Percentiles rank a stretch among this genome's conserved stretches.
Conservation (phyloP, 2,329 filamentous ascomycete genomes). For the Pseudophaeomoniella oleicola region DNA sequence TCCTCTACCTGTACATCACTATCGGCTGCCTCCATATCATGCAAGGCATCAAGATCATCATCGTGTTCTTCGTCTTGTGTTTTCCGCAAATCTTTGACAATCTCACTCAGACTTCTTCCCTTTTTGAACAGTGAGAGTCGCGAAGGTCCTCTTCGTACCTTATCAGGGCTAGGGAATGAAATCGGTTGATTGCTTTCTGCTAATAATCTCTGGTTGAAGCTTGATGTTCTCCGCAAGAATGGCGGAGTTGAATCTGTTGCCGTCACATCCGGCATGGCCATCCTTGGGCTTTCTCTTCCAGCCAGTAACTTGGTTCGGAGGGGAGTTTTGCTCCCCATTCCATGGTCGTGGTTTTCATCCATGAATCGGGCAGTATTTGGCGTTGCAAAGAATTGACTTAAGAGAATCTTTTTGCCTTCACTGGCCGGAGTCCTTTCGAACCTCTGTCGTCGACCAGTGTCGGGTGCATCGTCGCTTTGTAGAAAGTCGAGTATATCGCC, state of each 20-base stretch:
- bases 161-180: conserved; percentile 3
- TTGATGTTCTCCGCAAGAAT: conserved; percentile 10
- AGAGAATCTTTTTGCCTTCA: conserved; percentile 27
- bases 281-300: background rate
- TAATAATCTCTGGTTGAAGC: conserved; percentile 13
- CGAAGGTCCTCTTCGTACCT: conserved; percentile 6
- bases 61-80: conserved; percentile 26
- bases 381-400: conserved; percentile 30
- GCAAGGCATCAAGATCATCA: conserved; percentile 27
- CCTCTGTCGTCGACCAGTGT: conserved; percentile 1
- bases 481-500: conserved; percentile 3
- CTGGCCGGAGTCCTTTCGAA: conserved; percentile 24
- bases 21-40: conserved; percentile 25
- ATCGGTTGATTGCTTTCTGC: conserved; percentile 5
- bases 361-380: conserved; percentile 29
- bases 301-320: conserved; percentile 3
- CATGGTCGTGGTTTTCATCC: conserved; percentile 15
- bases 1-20: conserved; percentile 19
- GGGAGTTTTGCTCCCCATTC: conserved; percentile 2
- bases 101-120: conserved; percentile 2
- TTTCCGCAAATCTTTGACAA: conserved; percentile 5
- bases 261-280: background rate
- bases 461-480: background rate
- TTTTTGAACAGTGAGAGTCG: conserved; percentile 5
- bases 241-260: conserved; percentile 9